These are phyloP conservation scores for Deuterostichococcus epilithicus DNA, from an alignment of 139 green algal genomes.

Conservation along the genomic window DNA sequence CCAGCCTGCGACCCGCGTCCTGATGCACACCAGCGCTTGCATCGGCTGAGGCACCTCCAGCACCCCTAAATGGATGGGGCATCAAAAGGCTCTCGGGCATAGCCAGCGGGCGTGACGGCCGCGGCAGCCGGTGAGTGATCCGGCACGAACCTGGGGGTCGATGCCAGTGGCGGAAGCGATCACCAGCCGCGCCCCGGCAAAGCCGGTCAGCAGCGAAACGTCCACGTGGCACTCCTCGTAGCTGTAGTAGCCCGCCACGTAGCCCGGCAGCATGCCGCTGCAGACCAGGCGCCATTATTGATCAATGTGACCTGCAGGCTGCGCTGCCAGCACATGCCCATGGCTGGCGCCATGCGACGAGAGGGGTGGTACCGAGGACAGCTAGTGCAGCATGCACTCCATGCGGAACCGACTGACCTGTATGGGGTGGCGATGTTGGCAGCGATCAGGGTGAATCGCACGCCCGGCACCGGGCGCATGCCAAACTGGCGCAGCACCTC, in stretches of 20 bases:
- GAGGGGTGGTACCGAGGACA: too few species aligned
- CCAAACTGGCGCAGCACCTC: constrained; percentile 75
- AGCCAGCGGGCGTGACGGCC: too few species aligned
- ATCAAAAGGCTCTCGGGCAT: too few species aligned
- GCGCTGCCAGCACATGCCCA: too few species aligned
- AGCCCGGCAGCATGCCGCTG: constrained; percentile 96
- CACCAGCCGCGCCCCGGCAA: constrained; percentile 71
- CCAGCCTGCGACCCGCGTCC: too few species aligned
- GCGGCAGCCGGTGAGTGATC: too few species aligned
- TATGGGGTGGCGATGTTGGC: constrained; percentile 86
- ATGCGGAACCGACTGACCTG: constrained; percentile 42
- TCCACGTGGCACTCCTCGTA: constrained; percentile 95
- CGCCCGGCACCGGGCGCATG: constrained; percentile 67
- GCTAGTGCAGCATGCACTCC: too few species aligned
- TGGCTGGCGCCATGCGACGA: too few species aligned
- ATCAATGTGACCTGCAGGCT: too few species aligned
- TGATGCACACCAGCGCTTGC: too few species aligned
- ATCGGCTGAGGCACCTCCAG: too few species aligned
- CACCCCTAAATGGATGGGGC: too few species aligned
- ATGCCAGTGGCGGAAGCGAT: constrained; percentile 63
- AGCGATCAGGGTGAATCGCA: constrained; percentile 85
- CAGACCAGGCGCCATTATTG: background rate
- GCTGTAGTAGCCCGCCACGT: constrained; percentile 85
- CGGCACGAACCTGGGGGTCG: constrained; percentile 42
- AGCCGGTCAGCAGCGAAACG: constrained; percentile 63